phyloP scores from a whole-genome alignment of 148 eudicot species.

The Amaranthus hypochondriacus region DNA sequence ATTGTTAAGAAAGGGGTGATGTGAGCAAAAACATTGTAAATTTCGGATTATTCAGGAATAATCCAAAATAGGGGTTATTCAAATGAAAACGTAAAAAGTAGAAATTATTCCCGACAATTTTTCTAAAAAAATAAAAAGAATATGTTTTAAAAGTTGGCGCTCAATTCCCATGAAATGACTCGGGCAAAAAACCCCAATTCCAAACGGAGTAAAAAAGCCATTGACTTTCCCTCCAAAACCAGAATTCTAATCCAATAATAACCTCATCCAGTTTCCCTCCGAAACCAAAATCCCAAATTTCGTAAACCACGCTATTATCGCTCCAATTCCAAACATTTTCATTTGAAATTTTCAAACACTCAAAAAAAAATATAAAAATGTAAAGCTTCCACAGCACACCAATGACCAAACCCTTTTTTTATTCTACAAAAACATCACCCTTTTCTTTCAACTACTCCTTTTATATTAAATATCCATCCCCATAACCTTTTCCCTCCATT shows the following conservation, averaged over 20 bases:
- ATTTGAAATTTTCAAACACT: background rate
- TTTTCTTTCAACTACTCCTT: background rate
- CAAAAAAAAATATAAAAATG: no score
- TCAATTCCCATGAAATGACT: background rate
- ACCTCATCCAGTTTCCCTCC: background rate
- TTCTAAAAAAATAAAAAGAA: background rate
- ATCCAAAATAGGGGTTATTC: no score
- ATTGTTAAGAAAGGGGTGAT: no score
- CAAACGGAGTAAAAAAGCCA: background rate
- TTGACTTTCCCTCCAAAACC: background rate
- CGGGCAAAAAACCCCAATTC: background rate
- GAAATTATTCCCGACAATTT: no score
- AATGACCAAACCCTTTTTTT: background rate
- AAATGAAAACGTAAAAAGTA: no score
- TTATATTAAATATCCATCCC: background rate
- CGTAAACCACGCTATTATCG: background rate
- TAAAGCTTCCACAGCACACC: constrained; percentile 11
- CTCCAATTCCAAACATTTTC: background rate
- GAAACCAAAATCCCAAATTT: background rate
- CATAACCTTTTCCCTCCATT: background rate
- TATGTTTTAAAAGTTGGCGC: background rate
- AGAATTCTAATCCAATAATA: background rate
- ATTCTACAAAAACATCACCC: no score
- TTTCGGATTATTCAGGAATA: no score
- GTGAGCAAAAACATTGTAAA: no score